Evolutionary conservation across 495 filamentous ascomycete species (phyloP).

Genomic region (Xylaria sp.): DNA sequence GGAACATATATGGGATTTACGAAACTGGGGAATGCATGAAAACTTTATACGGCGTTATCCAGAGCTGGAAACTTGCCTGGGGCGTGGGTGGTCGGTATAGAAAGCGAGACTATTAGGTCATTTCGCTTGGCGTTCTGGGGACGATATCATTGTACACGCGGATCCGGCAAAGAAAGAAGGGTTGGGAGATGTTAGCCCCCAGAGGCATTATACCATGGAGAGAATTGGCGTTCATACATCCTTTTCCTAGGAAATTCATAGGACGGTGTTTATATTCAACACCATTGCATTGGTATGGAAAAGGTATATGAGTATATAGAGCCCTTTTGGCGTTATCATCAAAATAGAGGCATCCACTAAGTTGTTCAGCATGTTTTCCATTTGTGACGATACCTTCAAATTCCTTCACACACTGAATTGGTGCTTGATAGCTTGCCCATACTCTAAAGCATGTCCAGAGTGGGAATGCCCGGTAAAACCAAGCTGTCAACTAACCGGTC

Average conservation of each 20-base stretch:
- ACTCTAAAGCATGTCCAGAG: not conserved
- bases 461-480: not conserved
- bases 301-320: not conserved
- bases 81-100: conserved; percentile 16
- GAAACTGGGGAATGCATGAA: conserved; percentile 24
- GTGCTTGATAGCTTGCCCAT: no score
- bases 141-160: conserved; percentile 6
- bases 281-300: conserved; percentile 2
- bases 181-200: conserved; percentile 8
- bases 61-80: conserved; percentile 18
- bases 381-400: not conserved
- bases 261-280: conserved; percentile 3
- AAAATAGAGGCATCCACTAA: conserved; percentile 10
- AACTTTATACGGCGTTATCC: conserved; percentile 27
- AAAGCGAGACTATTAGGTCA: conserved; percentile 25
- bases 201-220: conserved; percentile 17
- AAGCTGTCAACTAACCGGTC: not conserved
- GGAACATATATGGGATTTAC: conserved; percentile 28
- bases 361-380: not conserved
- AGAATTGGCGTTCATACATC: conserved; percentile 3
- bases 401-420: not conserved
- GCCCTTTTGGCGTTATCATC: conserved; percentile 1
- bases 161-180: not conserved
- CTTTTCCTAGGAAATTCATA: not conserved
- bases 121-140: conserved; percentile 21